phyloP scores from a whole-genome alignment of 106 monocot species.

The Ottelia alismoides region DNA sequence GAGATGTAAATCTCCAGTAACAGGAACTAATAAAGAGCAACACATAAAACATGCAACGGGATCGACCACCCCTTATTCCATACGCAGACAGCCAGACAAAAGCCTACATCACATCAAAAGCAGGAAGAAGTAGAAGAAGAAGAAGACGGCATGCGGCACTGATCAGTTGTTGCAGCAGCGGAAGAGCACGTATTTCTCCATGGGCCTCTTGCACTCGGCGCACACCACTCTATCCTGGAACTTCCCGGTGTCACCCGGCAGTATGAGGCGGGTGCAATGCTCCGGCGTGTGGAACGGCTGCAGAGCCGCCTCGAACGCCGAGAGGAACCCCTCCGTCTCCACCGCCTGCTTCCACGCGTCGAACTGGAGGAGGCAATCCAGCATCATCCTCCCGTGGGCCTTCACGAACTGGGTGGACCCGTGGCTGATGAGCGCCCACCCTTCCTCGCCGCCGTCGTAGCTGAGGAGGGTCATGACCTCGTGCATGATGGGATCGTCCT shows the following conservation, averaged over 20 bases:
- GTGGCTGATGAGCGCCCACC: constrained; percentile 62
- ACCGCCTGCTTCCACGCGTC: constrained; percentile 42
- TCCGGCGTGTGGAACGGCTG: constrained; percentile 44
- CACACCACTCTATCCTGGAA: constrained; percentile 52
- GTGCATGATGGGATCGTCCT: constrained; percentile 59
- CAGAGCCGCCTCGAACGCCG: constrained; percentile 45
- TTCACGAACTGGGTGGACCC: constrained; percentile 42
- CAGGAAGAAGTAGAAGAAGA: too few species aligned
- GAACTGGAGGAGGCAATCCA: constrained; percentile 44
- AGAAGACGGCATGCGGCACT: too few species aligned
- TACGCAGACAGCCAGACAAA: too few species aligned
- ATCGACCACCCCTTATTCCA: too few species aligned
- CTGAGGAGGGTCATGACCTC: constrained; percentile 67
- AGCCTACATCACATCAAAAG: too few species aligned
- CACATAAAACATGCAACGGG: too few species aligned
- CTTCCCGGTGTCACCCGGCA: constrained; percentile 39
- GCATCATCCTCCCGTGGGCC: constrained; percentile 35
- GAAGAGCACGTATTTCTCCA: constrained; percentile 79
- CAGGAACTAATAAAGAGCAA: too few species aligned
- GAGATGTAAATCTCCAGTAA: too few species aligned
- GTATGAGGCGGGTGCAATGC: constrained; percentile 68
- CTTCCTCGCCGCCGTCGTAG: constrained; percentile 68
- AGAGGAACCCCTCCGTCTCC: constrained; percentile 43
- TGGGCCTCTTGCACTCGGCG: constrained; percentile 58
- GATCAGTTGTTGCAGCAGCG: constrained; percentile 64